Percentiles rank a stretch among this genome's conserved stretches.
phyloP scores from a whole-genome alignment of 2,329 filamentous ascomycete species.

The Teratosphaeriaceae sp. region DNA sequence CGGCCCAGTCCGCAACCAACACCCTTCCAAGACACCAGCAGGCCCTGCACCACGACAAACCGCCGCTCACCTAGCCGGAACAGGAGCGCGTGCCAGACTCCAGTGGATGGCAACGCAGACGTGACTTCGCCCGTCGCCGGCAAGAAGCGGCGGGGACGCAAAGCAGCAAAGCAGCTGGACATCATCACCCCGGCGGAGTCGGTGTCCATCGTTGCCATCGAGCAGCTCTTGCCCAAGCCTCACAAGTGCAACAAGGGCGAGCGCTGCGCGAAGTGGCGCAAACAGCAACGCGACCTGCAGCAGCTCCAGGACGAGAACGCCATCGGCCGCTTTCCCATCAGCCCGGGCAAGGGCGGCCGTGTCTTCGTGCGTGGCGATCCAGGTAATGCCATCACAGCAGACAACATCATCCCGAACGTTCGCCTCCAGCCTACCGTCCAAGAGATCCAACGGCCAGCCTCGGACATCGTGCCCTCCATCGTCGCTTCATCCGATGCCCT shows the following conservation, averaged over 20 bases:
- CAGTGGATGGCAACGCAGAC: constrained; percentile 22
- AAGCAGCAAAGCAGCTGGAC: constrained; percentile 47
- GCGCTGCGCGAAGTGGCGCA: constrained; percentile 74
- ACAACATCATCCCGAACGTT: constrained; percentile 46
- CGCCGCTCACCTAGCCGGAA: constrained; percentile 19
- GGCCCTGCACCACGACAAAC: constrained; percentile 34
- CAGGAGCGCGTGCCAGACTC: constrained; percentile 13
- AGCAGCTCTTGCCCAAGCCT: constrained; percentile 77
- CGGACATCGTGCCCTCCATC: constrained; percentile 71
- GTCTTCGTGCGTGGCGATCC: constrained; percentile 74
- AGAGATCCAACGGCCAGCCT: constrained; percentile 54
- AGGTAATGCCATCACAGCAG: constrained; percentile 63
- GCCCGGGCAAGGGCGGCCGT: constrained; percentile 54
- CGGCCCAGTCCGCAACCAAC: constrained; percentile 38
- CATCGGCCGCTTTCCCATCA: constrained; percentile 50
- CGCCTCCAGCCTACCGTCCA: constrained; percentile 31
- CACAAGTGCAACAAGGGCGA: constrained; percentile 84
- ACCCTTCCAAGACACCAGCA: constrained; percentile 42
- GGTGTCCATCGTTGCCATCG: constrained; percentile 85
- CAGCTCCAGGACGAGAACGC: constrained; percentile 66
- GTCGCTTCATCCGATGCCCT: constrained; percentile 89
- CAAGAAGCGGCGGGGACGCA: constrained; percentile 35
- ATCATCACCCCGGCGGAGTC: constrained; percentile 73
- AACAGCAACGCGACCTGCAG: constrained; percentile 70
- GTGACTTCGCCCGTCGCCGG: constrained; percentile 29